Base-by-base conservation (phyloP, 169 alveolate genomes). In the Plasmodium billcollinsi region DNA sequence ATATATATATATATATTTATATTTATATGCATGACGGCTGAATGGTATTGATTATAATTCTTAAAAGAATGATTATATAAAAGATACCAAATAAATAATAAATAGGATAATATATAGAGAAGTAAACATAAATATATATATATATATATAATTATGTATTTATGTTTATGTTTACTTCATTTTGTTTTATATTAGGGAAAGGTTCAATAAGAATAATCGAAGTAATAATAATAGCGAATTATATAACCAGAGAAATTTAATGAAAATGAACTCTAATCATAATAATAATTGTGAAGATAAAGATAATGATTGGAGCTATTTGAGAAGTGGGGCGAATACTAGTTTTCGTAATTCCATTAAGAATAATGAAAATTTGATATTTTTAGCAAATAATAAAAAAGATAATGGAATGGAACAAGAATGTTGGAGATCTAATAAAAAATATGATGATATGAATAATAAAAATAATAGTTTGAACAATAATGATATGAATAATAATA, bases 271-370 rank as follows among this genome's bases (percentile, higher is more conserved):
- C 11, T 26, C 70, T 43, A 61, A 61, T 61, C n/a, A 45, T 20
- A 66, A 70, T 59, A 49, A 58, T 45, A 65, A 78, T 24, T 18
- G 21, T 29, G 78, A 66, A 50, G 33, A 43, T n/a, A 20, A 29
- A 56, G 76, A 54, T 6, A 78, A 50, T 20, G 76, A 78, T 2
- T 66, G 72, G 76, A 29, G 20, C 15, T 6, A 26, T 43, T 65
- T 66, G 78, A 78, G 89, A 45, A 78, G 67, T 7, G 89, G 76
- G 4, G 65, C 76, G 5, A 66, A 71, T 49, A 52, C 50, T 39
- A 63, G 43, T 18, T 78, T 29, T 66, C 65, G 89, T 39, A 66
- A 66, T 78, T 47, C 89, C 50, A 78, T 49, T 78, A 78, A 66
- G 63, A 11, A 50, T 50, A 52, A 8, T 24, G 89, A 78, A 14